These are phyloP conservation scores for Abelmoschus esculentus DNA, from an alignment of 345 rosid species.

Conservation along the genomic window DNA sequence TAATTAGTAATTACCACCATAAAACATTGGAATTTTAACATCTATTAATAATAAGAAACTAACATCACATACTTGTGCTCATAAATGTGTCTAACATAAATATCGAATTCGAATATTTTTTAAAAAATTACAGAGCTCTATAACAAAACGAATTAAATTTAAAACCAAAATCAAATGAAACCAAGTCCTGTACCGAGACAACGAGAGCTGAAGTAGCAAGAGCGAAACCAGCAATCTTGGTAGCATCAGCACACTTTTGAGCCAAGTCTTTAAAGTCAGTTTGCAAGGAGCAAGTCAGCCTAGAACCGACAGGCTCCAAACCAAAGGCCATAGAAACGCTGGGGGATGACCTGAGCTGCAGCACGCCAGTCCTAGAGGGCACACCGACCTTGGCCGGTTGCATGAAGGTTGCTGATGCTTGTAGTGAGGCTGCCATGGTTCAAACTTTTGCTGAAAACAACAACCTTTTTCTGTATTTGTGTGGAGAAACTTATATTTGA, in stretches of 20 bases:
- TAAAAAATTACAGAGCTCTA: no score
- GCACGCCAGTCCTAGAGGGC: constrained; percentile 28
- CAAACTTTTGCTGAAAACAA: background rate
- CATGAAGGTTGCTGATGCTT: constrained; percentile 77
- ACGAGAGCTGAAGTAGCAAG: constrained; percentile 95
- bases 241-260: constrained; percentile 57
- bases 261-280: constrained; percentile 64
- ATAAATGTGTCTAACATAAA: no score
- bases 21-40: background rate
- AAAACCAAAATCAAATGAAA: background rate
- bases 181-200: constrained; percentile 48
- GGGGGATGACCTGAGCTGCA: constrained; percentile 42
- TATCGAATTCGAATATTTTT: no score
- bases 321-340: constrained; percentile 52
- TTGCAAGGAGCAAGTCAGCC: constrained; percentile 71
- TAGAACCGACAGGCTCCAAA: constrained; percentile 39
- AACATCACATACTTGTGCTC: no score
- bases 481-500: background rate
- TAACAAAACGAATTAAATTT: no score
- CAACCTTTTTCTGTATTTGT: background rate
- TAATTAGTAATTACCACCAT: no score
- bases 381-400: constrained; percentile 62
- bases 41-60: no score
- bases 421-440: constrained; percentile 79
- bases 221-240: constrained; percentile 77